Percentiles rank a stretch among this genome's conserved stretches.
Conservation (phyloP, 2,329 filamentous ascomycete genomes). For the Sarocladium strictum region DNA sequence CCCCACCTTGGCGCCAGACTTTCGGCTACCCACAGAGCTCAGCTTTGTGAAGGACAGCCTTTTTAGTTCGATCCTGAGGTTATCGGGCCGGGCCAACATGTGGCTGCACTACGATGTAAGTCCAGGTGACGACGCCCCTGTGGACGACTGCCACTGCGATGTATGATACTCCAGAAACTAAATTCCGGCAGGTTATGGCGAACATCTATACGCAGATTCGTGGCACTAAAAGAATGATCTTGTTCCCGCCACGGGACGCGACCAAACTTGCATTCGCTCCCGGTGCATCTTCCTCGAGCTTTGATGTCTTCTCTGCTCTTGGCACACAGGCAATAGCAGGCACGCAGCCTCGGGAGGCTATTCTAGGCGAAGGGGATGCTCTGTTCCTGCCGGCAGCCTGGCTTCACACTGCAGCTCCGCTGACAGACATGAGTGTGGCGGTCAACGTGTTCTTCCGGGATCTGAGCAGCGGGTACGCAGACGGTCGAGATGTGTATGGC, state of each 20-base stretch:
- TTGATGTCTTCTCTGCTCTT: slow-evolving; percentile 60
- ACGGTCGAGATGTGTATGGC: slow-evolving; percentile 78
- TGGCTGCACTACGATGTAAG: slow-evolving; percentile 84
- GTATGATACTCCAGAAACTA: slow-evolving; percentile 10
- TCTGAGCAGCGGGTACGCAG: slow-evolving; percentile 61
- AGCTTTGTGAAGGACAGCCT: slow-evolving; percentile 50
- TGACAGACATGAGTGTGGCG: slow-evolving; percentile 58
- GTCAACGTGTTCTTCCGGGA: slow-evolving; percentile 88
- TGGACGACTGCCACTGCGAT: too few relatives aligned
- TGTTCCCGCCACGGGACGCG: slow-evolving; percentile 77
- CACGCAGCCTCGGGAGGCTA: slow-evolving; percentile 61
- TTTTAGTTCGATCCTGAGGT: slow-evolving; percentile 73
- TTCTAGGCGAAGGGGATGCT: slow-evolving; percentile 65
- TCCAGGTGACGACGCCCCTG: slow-evolving; percentile 13
- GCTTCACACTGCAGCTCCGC: slow-evolving; percentile 69
- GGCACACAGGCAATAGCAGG: slow-evolving; percentile 25
- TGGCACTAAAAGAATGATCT: slow-evolving; percentile 65
- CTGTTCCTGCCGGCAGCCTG: slow-evolving; percentile 79
- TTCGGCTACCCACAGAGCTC: slow-evolving; percentile 59
- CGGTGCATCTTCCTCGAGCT: slow-evolving; percentile 72
- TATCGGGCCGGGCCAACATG: slow-evolving; percentile 76
- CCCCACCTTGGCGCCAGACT: slow-evolving; percentile 62
- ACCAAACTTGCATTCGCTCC: slow-evolving; percentile 63
- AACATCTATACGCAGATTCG: slow-evolving; percentile 78
- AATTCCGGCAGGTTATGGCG: slow-evolving; percentile 62